Conservation (phyloP, 1,284 basidiomycete species). For the Ganoderma multipileum region DNA sequence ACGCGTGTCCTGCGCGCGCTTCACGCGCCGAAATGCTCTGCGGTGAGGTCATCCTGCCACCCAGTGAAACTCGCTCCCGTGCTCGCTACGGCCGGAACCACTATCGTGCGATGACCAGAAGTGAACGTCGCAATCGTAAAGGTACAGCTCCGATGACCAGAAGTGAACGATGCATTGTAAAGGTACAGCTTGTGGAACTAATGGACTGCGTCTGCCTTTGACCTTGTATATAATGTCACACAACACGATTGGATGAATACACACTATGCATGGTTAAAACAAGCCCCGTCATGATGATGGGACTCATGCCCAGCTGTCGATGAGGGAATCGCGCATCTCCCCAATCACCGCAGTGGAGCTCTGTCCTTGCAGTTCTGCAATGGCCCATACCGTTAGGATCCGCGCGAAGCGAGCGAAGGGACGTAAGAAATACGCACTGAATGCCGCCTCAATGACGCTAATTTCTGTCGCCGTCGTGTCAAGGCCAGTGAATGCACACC, state of each 20-base stretch:
- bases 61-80: neutral
- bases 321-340: slow-evolving; percentile 93
- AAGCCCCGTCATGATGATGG: slow-evolving; percentile 13
- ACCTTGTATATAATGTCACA: slow-evolving; percentile 19
- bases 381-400: slow-evolving; percentile 15
- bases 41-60: neutral
- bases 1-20: slow-evolving; percentile 24
- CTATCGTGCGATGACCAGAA: neutral
- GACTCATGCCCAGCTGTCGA: slow-evolving; percentile 93
- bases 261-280: slow-evolving; percentile 15
- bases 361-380: slow-evolving; percentile 87
- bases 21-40: neutral
- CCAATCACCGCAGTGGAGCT: slow-evolving; percentile 87
- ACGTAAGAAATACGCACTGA: slow-evolving; percentile 69
- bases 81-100: neutral
- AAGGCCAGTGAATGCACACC: slow-evolving; percentile 96
- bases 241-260: slow-evolving; percentile 25
- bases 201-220: slow-evolving; percentile 21
- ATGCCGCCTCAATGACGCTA: slow-evolving; percentile 96
- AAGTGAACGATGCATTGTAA: slow-evolving; percentile 14
- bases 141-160: slow-evolving; percentile 20
- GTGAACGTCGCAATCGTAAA: too few relatives aligned
- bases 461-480: slow-evolving; percentile 99
- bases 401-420: slow-evolving; percentile 8
- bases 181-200: slow-evolving; percentile 25